phyloP scores from a whole-genome alignment of 257 asterid species.

The Solanum tarijense region DNA sequence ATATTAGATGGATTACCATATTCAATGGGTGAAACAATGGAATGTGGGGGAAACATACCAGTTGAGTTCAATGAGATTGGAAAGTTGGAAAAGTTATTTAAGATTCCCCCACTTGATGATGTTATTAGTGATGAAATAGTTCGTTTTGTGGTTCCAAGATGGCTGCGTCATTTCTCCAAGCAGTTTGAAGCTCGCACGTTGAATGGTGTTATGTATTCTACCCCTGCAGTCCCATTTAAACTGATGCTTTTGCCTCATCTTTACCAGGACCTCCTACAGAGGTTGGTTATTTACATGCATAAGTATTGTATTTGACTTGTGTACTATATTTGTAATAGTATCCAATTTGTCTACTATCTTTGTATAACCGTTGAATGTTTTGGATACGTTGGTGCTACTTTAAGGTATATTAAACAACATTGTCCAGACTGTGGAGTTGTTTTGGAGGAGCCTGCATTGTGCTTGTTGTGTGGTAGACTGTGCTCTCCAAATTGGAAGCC shows the following conservation, averaged over 20 bases:
- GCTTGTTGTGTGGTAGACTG: constrained; percentile 84
- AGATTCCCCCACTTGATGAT: constrained; percentile 57
- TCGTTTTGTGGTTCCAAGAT: constrained; percentile 43
- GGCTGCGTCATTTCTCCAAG: constrained; percentile 52
- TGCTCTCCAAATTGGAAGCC: constrained; percentile 86
- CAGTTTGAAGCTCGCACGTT: constrained; percentile 29
- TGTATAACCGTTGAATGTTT: neutral
- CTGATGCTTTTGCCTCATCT: constrained; percentile 76
- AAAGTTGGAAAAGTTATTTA: constrained; percentile 63
- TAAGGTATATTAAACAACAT: constrained; percentile 61
- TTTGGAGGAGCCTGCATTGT: constrained; percentile 77
- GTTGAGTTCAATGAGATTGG: constrained; percentile 60
- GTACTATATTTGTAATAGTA: neutral
- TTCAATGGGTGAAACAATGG: constrained; percentile 24
- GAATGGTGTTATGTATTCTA: constrained; percentile 33
- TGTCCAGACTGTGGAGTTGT: constrained; percentile 73
- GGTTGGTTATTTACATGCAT: constrained; percentile 29
- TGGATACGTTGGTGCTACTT: neutral
- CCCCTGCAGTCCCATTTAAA: constrained; percentile 77
- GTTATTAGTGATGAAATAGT: constrained; percentile 43
- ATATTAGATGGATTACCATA: constrained; percentile 29
- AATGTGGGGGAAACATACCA: constrained; percentile 6
- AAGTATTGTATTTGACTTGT: neutral
- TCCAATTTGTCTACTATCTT: neutral
- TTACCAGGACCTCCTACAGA: constrained; percentile 87